Evolutionary conservation across 768 basidiomycete genomes (phyloP), one percentile per base, ranked within the genome.

Genomic region (Lentinula edodes): DNA sequence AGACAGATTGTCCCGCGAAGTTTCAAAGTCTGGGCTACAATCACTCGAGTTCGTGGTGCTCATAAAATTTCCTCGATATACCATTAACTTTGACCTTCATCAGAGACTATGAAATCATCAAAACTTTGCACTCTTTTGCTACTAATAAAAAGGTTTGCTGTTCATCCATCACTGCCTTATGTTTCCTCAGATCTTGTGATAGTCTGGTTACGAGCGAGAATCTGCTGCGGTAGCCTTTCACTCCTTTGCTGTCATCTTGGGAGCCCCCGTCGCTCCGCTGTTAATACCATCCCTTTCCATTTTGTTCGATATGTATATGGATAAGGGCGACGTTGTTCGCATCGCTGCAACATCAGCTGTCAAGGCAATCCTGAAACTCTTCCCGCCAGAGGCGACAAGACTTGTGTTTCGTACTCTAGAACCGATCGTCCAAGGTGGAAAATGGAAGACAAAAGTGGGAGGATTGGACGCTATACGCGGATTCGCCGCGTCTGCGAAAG

Each of bases 371-470:
- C 74, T 96, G 63, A 92, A 92, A 69, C 82, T 89, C 50, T 85
- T 87, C 61, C 93, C 95, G 41, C 87, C 93, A 1, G 94, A 97
- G 72, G 81, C 90, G 2, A 86, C 82, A n/a, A 78, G 84, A 34
- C 67, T 83, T 58, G 84, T 89, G 6, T 92, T 91, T 66, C 79
- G 84, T 45, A 74, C 78, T 28, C 80, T 98, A 32, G 89, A 89
- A 68, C 79, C 79, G 34, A 84, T 95, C 63, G 72, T 98, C 23
- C 89, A 93, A 60, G 82, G 81, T 53, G 93, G 92, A 51, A 96
- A 97, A 75, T 98, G 96, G 96, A 84, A 88, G 65, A 86, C 89
- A 61, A 98, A 98, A 79, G 89, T 97, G n/a, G 94, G 91, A 15
- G 92, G 88, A 6, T 76, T 98, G 36, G 94, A 97, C 66, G 86